Conservation (phyloP, 345 rosid genomes). For the Punica granatum region DNA sequence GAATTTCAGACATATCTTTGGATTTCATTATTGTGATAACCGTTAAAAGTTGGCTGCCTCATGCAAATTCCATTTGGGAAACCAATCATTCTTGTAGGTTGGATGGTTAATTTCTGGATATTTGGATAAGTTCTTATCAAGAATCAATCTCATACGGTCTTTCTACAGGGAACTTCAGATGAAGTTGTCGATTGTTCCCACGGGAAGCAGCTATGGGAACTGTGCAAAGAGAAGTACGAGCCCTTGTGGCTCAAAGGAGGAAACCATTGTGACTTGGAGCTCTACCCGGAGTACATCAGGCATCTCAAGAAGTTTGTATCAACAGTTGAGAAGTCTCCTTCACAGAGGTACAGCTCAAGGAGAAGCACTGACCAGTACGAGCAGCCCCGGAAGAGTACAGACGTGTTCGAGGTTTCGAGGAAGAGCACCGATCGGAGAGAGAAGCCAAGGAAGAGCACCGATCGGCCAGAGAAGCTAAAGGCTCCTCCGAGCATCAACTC, state of each 20-base stretch:
- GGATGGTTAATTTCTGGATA: not conserved
- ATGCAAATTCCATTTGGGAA: not conserved
- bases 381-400: slow-evolving; percentile 51
- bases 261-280: slow-evolving; percentile 85
- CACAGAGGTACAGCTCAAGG: slow-evolving; percentile 57
- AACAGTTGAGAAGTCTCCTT: slow-evolving; percentile 78
- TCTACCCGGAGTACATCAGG: slow-evolving; percentile 71
- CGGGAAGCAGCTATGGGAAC: slow-evolving; percentile 92
- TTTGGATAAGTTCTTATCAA: not conserved
- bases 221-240: slow-evolving; percentile 82
- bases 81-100: not conserved
- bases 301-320: slow-evolving; percentile 88
- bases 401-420: slow-evolving; percentile 55
- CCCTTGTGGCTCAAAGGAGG: slow-evolving; percentile 97
- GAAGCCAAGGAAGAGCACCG: slow-evolving; percentile 85
- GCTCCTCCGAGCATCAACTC: slow-evolving; percentile 31
- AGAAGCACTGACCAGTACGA: slow-evolving; percentile 52
- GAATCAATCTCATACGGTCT: not conserved
- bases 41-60: not conserved
- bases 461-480: slow-evolving; percentile 54
- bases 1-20: not conserved
- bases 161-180: slow-evolving; percentile 80
- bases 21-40: not conserved
- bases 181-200: slow-evolving; percentile 95
- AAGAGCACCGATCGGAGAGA: slow-evolving; percentile 80